phyloP scores from a whole-genome alignment of 1,139 yeast genomes.

The Geotrichum restrictum region DNA sequence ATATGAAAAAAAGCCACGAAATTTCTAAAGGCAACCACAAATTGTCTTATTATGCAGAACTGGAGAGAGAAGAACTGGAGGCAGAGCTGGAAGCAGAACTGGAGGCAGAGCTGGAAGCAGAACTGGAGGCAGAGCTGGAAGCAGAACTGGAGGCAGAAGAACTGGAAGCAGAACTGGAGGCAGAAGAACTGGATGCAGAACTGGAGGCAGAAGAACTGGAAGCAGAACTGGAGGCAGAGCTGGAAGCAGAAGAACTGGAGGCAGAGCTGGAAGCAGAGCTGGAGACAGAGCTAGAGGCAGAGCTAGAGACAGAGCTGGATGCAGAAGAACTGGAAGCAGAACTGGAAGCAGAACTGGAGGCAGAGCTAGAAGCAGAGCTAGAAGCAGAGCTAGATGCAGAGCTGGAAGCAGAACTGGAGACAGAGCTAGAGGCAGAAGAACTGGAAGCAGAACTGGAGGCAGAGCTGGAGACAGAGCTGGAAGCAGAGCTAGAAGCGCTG shows the following conservation, averaged over 20 bases:
- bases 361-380: slow-evolving; percentile 9
- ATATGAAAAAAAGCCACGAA: no score
- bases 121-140: slow-evolving; percentile 4
- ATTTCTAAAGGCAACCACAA: no score
- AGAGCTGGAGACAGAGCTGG: not conserved
- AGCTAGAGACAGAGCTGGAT: not conserved
- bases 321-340: slow-evolving; percentile 7
- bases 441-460: not conserved
- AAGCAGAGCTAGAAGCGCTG: not conserved
- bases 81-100: not conserved
- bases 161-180: not conserved
- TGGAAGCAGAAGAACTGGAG: slow-evolving; percentile 11
- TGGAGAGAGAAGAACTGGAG: slow-evolving; percentile 1
- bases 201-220: slow-evolving; percentile 1
- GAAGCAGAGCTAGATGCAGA: slow-evolving; percentile 4
- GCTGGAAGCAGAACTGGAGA: slow-evolving; percentile 3
- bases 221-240: slow-evolving; percentile 3
- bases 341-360: slow-evolving; percentile 13
- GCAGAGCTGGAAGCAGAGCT: slow-evolving; percentile 6
- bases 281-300: no score
- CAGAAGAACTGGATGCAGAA: slow-evolving; percentile 1
- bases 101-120: slow-evolving; percentile 3
- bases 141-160: slow-evolving; percentile 4
- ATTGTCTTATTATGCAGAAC: no score
- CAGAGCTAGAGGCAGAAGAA: slow-evolving; percentile 2